phyloP scores from a whole-genome alignment of 83 land plant genomes.

The Thuja plicata region DNA sequence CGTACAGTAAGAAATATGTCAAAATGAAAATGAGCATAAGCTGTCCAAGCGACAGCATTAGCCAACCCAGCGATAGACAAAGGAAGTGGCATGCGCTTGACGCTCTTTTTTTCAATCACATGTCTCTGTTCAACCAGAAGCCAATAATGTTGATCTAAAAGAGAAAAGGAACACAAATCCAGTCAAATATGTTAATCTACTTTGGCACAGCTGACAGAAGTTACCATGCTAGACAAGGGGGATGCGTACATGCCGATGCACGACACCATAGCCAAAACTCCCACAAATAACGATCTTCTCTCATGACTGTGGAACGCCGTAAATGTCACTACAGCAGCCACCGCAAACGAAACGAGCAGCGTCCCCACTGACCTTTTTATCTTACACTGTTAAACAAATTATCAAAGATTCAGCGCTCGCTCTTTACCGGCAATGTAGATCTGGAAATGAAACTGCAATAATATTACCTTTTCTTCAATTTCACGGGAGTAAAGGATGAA shows the following conservation, averaged over 20 bases:
- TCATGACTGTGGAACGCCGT: constrained; percentile 19
- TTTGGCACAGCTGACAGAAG: background rate
- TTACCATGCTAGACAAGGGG: constrained; percentile 34
- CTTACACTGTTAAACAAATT: constrained; percentile 21
- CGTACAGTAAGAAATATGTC: constrained; percentile 44
- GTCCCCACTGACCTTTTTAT: background rate
- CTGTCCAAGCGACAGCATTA: constrained; percentile 50
- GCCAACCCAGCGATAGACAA: constrained; percentile 34
- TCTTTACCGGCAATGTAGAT: no score
- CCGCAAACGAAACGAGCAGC: constrained; percentile 18
- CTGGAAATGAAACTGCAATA: no score
- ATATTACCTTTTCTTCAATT: no score
- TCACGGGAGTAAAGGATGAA: constrained; percentile 31
- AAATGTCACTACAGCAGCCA: constrained; percentile 18
- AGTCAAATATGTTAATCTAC: no score
- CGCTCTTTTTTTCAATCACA: constrained; percentile 53
- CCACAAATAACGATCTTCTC: constrained; percentile 22
- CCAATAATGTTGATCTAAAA: background rate
- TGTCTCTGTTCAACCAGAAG: constrained; percentile 21
- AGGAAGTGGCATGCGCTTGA: constrained; percentile 51
- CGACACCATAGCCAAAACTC: constrained; percentile 25
- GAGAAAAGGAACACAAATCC: background rate
- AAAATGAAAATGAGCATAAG: constrained; percentile 3
- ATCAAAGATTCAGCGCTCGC: no score
- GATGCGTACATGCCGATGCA: constrained; percentile 35